Percentiles rank a stretch among this genome's conserved stretches.
These are phyloP conservation scores for Glycyrrhiza uralensis DNA, from an alignment of 306 rosid genomes.

Conservation along the genomic window DNA sequence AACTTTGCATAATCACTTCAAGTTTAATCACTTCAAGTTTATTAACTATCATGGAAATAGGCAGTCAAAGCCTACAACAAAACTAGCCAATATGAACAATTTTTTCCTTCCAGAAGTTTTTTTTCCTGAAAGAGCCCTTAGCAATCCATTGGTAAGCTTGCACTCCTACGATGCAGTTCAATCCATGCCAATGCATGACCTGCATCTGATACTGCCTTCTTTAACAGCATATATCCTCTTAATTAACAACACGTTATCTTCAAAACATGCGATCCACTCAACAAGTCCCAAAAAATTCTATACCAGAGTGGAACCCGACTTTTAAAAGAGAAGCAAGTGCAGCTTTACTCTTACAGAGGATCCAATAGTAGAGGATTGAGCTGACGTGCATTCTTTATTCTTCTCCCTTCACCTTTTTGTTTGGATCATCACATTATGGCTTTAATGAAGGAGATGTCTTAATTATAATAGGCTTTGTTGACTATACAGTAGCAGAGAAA, in stretches of 20 bases:
- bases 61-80: not conserved
- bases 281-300: not conserved
- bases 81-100: not conserved
- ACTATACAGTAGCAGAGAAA: not conserved
- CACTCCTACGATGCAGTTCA: slow-evolving; percentile 7
- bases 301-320: not conserved
- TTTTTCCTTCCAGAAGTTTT: not conserved
- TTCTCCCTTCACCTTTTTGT: not conserved
- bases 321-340: not conserved
- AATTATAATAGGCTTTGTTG: not conserved
- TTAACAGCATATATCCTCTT: not conserved
- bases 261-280: not conserved
- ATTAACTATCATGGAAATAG: not conserved
- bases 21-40: not conserved
- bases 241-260: not conserved
- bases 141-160: not conserved
- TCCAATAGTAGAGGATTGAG: not conserved
- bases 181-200: slow-evolving; percentile 2
- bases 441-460: not conserved
- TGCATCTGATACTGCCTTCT: not conserved
- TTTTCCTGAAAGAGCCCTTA: not conserved
- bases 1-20: not conserved
- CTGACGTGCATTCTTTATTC: not conserved
- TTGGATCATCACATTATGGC: slow-evolving; percentile 10
- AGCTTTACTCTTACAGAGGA: not conserved